Evolutionary conservation across 176 grass and related monocot genomes (phyloP), one percentile per base, ranked within the genome.

Genomic region (Oryza meyeriana): DNA sequence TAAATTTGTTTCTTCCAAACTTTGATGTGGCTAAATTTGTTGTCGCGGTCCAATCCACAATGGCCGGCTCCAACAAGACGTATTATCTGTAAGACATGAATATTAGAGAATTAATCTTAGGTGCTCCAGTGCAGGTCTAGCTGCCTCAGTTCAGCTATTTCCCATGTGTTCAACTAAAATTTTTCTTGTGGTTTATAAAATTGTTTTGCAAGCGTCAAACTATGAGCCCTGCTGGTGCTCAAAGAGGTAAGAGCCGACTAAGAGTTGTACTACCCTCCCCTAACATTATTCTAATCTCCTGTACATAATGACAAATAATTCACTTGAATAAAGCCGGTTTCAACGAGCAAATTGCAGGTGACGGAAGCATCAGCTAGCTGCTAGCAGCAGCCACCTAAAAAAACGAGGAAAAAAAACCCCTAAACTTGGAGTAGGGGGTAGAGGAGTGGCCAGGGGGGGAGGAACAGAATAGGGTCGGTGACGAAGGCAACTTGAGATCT

Each of bases 401-500:
- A 29, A 1, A 4, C 11, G n/a, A n/a, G n/a, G n/a, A 10, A 18
- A 0, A 36, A 12, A 22, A 58, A 4, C 22, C n/a, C n/a, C n/a
- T n/a, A 61, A 42, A 44, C n/a, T 27, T 14, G 27, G 26, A 27
- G n/a, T 4, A 27, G 18, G 42, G 17, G 0, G 2, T 33, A 55
- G 74, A 61, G 30, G 65, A 9, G 34, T 32, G 29, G 5, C 8
- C 70, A 61, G 66, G 34, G 45, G 1, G 20, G 17, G 3, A 4
- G 34, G 18, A n/a, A 50, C 11, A 2, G 40, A 10, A 64, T 5
- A 71, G 25, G 81, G 64, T 85, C 63, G 71, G 52, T 50, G 63
- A 84, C 50, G 50, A 80, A 8, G 69, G n/a, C 36, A 61, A 48
- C 64, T 81, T 50, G 82, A 70, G 71, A 85, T 70, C 40, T 2